Conservation (phyloP, 805 yeast genomes). For the Zygosaccharomyces rouxii region DNA sequence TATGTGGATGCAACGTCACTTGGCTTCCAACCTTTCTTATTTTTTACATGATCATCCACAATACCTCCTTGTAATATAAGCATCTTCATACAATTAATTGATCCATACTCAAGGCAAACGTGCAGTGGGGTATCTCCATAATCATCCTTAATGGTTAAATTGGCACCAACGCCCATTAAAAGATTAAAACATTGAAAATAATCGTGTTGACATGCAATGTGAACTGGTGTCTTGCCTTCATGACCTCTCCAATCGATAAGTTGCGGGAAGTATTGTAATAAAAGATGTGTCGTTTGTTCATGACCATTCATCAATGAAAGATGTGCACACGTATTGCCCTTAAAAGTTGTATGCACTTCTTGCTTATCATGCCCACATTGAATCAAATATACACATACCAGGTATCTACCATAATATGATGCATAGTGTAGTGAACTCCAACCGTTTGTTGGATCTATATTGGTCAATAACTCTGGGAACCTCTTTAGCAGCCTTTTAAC, state of each 20-base stretch:
- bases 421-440: constrained; percentile 86
- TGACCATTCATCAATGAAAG: constrained; percentile 60
- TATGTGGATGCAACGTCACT: constrained; percentile 53
- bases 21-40: constrained; percentile 62
- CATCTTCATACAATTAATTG: constrained; percentile 50
- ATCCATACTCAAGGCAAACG: constrained; percentile 70
- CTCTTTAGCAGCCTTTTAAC: constrained; percentile 62
- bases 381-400: constrained; percentile 57
- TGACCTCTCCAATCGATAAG: constrained; percentile 47
- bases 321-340: constrained; percentile 64
- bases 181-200: constrained; percentile 59
- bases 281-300: constrained; percentile 66
- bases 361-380: constrained; percentile 51
- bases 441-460: constrained; percentile 66
- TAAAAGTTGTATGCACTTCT: constrained; percentile 50
- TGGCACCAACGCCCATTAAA: constrained; percentile 71
- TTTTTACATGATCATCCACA: constrained; percentile 46
- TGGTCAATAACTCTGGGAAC: constrained; percentile 64
- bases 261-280: constrained; percentile 60
- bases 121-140: constrained; percentile 83
- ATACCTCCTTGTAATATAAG: constrained; percentile 43
- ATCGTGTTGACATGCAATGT: constrained; percentile 59
- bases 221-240: constrained; percentile 59
- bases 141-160: constrained; percentile 63
- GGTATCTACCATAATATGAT: constrained; percentile 64